These are phyloP conservation scores for Persicaria tinctoria DNA, from an alignment of 148 eudicot genomes.

Conservation along the genomic window DNA sequence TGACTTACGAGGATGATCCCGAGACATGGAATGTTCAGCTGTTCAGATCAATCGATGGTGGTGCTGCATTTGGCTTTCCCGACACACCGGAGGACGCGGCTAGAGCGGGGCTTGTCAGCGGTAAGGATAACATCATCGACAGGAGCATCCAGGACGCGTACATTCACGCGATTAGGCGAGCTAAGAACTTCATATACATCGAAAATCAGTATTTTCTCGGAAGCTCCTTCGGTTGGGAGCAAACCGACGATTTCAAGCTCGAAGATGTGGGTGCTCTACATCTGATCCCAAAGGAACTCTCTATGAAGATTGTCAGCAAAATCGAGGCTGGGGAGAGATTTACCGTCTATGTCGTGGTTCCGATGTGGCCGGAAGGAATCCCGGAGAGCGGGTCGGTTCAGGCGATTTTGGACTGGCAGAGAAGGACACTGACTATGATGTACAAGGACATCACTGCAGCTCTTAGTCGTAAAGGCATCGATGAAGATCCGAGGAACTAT, in stretches of 20 bases:
- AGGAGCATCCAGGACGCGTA: slow-evolving; percentile 51
- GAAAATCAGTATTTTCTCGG: slow-evolving; percentile 53
- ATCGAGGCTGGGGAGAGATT: slow-evolving; percentile 48
- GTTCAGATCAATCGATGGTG: slow-evolving; percentile 48
- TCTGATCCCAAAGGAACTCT: slow-evolving; percentile 41
- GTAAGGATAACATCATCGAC: slow-evolving; percentile 41
- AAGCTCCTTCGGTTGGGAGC: slow-evolving; percentile 42
- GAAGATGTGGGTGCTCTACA: slow-evolving; percentile 30
- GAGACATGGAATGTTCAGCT: slow-evolving; percentile 49
- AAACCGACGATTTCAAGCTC: slow-evolving; percentile 20
- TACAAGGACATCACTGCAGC: slow-evolving; percentile 54
- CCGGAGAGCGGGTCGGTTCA: slow-evolving; percentile 74
- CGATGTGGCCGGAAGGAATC: slow-evolving; percentile 80
- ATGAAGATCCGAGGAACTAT: slow-evolving; percentile 67
- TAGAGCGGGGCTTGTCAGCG: slow-evolving; percentile 34
- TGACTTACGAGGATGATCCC: slow-evolving; percentile 28
- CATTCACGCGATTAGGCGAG: slow-evolving; percentile 45
- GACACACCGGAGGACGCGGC: slow-evolving; percentile 47
- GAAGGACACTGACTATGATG: slow-evolving; percentile 69
- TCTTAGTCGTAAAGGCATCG: slow-evolving; percentile 42
- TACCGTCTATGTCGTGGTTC: slow-evolving; percentile 55
- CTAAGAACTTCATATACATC: slow-evolving; percentile 42
- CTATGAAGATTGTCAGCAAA: slow-evolving; percentile 41
- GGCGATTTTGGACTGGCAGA: slow-evolving; percentile 71
- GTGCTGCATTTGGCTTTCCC: slow-evolving; percentile 49